These are phyloP conservation scores for Phytopythium helicoides DNA, from an alignment of 352 stramenopile genomes.

Conservation along the genomic window DNA sequence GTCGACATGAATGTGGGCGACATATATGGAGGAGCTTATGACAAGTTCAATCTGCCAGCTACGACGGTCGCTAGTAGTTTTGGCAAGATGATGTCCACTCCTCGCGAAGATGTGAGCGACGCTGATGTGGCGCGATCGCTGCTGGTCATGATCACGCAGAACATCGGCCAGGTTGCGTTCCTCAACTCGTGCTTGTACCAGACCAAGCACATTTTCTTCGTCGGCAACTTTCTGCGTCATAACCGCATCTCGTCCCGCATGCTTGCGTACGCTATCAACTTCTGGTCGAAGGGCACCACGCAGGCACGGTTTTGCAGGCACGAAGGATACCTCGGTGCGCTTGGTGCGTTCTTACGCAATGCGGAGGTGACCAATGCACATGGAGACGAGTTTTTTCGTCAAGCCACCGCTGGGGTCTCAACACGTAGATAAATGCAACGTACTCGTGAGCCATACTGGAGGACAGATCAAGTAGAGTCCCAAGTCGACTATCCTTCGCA, in stretches of 20 bases:
- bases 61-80: conserved; percentile 97
- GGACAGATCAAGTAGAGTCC: too few relatives aligned
- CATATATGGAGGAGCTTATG: conserved; percentile 98
- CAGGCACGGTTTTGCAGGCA: conserved; percentile 94
- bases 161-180: conserved; percentile 97
- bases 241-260: conserved; percentile 94
- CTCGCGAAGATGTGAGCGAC: conserved; percentile 81
- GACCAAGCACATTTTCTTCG: conserved; percentile 96
- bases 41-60: conserved; percentile 91
- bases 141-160: conserved; percentile 99
- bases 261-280: conserved; percentile 96
- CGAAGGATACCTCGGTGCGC: conserved; percentile 97
- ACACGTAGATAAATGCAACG: too few relatives aligned
- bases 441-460: too few relatives aligned
- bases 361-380: conserved; percentile 70
- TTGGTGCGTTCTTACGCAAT: conserved; percentile 96
- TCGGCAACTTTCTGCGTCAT: conserved; percentile 97
- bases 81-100: conserved; percentile 83
- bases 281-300: conserved; percentile 96
- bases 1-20: conserved; percentile 99
- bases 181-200: conserved; percentile 97
- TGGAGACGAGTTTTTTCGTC: conserved; percentile 60
- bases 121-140: conserved; percentile 96
- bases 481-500: too few relatives aligned
- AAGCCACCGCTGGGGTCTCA: conserved; percentile 11